Percentiles rank a stretch among this genome's conserved stretches.
These are phyloP conservation scores for Conoideocrella luteorostrata DNA, from an alignment of 2,329 filamentous ascomycete species.

Conservation along the genomic window DNA sequence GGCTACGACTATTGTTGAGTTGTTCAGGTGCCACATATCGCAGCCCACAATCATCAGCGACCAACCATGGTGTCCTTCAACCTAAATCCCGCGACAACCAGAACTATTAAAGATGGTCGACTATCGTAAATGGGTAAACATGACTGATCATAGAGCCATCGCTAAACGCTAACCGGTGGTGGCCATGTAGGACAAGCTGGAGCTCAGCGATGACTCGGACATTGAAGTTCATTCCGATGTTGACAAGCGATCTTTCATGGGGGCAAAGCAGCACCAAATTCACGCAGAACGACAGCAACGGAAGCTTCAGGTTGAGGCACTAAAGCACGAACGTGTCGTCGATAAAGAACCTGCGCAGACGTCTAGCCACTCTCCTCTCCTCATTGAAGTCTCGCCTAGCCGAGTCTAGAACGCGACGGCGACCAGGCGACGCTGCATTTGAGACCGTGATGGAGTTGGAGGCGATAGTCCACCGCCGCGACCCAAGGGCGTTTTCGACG, in stretches of 20 bases:
- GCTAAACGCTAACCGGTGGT: background rate
- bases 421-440: background rate
- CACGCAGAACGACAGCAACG: background rate
- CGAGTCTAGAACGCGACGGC: background rate
- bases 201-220: background rate
- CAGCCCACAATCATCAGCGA: no score
- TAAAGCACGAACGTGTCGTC: background rate
- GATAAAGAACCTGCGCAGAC: background rate
- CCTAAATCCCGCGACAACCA: no score
- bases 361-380: background rate
- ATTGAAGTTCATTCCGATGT: background rate
- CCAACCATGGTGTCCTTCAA: no score
- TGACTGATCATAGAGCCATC: background rate
- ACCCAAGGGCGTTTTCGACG: background rate
- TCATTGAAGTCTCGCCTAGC: background rate
- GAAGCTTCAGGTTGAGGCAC: background rate
- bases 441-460: background rate
- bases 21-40: no score
- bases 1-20: no score
- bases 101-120: background rate
- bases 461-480: background rate
- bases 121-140: background rate
- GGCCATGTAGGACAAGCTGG: background rate
- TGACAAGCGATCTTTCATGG: background rate
- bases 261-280: background rate